These are phyloP conservation scores for Aspergillus clavatus DNA, from an alignment of 2,329 filamentous ascomycete genomes.

Conservation along the genomic window DNA sequence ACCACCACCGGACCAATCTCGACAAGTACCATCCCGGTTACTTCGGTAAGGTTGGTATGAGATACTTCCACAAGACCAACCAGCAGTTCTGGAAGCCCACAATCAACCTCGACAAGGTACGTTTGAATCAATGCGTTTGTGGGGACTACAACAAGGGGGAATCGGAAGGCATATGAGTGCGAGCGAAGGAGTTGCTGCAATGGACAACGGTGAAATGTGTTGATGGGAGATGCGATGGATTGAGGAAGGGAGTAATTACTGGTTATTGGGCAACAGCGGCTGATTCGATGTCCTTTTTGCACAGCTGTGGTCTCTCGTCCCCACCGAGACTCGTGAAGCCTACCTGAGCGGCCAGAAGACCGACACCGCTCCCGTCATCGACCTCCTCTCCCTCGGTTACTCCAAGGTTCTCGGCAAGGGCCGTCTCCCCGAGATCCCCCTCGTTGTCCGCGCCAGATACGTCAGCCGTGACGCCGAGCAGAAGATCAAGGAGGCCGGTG, in stretches of 20 bases:
- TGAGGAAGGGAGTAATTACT: not conserved
- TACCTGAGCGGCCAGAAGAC: constrained; percentile 77
- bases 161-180: not conserved
- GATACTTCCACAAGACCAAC: constrained; percentile 92
- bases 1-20: constrained; percentile 93
- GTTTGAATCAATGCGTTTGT: constrained; percentile 24
- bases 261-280: constrained; percentile 7
- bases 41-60: constrained; percentile 96
- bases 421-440: constrained; percentile 83
- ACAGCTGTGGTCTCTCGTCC: constrained; percentile 93
- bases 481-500: constrained; percentile 98
- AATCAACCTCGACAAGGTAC: constrained; percentile 97
- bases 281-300: constrained; percentile 15
- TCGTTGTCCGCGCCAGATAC: constrained; percentile 93
- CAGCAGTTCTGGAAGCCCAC: constrained; percentile 98
- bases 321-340: constrained; percentile 84
- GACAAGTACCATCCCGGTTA: constrained; percentile 98
- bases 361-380: constrained; percentile 94
- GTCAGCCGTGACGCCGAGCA: constrained; percentile 94
- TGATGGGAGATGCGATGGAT: not conserved
- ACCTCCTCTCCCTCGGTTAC: constrained; percentile 96
- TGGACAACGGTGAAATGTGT: not conserved
- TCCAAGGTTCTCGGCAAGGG: constrained; percentile 99
- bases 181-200: constrained; percentile 1
- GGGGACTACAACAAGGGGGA: not conserved